Evolutionary conservation across 139 green algal genomes (phyloP), one percentile per base, ranked within the genome.

Genomic region (Closterium sp.): DNA sequence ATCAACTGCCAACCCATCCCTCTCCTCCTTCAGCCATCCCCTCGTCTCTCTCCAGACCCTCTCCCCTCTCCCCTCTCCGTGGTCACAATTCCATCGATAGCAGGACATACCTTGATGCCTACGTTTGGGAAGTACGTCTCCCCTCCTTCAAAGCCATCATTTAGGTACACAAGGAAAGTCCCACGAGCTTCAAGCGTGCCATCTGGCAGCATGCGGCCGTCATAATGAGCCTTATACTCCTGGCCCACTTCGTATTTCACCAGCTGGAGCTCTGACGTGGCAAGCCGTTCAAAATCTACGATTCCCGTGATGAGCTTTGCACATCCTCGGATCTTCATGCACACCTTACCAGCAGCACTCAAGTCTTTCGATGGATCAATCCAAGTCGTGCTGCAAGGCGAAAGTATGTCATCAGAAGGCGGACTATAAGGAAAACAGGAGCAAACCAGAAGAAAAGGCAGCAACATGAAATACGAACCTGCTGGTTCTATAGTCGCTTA

Each of bases 131-230:
- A 91, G 22, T 29, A 27, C 9, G 89, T 91, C 24, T 91, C 22
- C 29, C 89, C 89, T 4, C 89, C 89, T 31, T 91, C 31, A 27
- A 91, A 91, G 9, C 70, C 38, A 28, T 91, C 89, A 85, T 91
- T 91, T 5, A 91, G 89, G 38, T 91, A 91, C 31, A 91, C 32
- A 85, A 91, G 84, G 13, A 91, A 85, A 1, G 89, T 91, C 30
- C 89, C 89, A 28, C 89, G 31, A 34, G 22, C 10, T 38, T 91
- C 84, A n/a, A 91, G 84, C 30, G 34, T 91, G 22, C 89, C 89
- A 13, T 91, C 31, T 27, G 89, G 31, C 19, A 85, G 30, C 38
- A 42, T 91, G 31, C 73, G 89, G 21, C 89, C 84, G 17, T 91
- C 89, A 27, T 38, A 88, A 4, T 91, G 89, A 86, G 84, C 22